These are phyloP conservation scores for Peniophora sp. DNA, from an alignment of 1,284 basidiomycete species.

Conservation along the genomic window DNA sequence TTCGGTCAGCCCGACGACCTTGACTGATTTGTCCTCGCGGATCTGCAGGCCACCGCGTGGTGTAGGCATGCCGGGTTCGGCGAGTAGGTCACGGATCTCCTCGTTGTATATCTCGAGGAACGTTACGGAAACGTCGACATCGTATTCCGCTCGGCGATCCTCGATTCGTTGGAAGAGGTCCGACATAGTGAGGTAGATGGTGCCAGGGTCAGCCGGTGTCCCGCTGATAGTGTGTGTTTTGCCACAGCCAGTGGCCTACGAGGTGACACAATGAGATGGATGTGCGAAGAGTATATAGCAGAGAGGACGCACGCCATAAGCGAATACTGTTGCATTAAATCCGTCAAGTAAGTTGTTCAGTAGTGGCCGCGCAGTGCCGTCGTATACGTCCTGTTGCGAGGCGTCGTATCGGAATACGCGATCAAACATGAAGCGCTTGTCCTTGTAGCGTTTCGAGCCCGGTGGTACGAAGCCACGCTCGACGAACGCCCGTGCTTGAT, in stretches of 20 bases:
- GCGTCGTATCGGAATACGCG: constrained; percentile 78
- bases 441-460: constrained; percentile 85
- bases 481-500: constrained; percentile 65
- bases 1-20: constrained; percentile 79
- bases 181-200: constrained; percentile 95
- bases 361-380: constrained; percentile 76
- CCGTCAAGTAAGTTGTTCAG: constrained; percentile 82
- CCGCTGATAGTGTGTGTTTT: constrained; percentile 98
- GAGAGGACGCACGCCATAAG: constrained; percentile 76
- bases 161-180: constrained; percentile 89
- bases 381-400: constrained; percentile 80
- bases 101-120: constrained; percentile 99
- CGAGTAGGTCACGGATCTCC: constrained; percentile 91
- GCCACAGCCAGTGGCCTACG: constrained; percentile 97
- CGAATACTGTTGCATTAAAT: constrained; percentile 96
- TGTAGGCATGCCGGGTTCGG: constrained; percentile 56
- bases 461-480: constrained; percentile 76
- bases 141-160: constrained; percentile 74
- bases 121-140: constrained; percentile 81
- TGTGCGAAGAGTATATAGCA: constrained; percentile 7
- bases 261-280: constrained; percentile 7
- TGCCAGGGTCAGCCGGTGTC: constrained; percentile 76
- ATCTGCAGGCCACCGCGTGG: constrained; percentile 84
- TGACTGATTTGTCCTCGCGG: constrained; percentile 88
- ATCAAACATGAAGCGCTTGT: constrained; percentile 94